Evolutionary conservation across 441 rosid genomes (phyloP).

Genomic region (Macaranga tanarius): DNA sequence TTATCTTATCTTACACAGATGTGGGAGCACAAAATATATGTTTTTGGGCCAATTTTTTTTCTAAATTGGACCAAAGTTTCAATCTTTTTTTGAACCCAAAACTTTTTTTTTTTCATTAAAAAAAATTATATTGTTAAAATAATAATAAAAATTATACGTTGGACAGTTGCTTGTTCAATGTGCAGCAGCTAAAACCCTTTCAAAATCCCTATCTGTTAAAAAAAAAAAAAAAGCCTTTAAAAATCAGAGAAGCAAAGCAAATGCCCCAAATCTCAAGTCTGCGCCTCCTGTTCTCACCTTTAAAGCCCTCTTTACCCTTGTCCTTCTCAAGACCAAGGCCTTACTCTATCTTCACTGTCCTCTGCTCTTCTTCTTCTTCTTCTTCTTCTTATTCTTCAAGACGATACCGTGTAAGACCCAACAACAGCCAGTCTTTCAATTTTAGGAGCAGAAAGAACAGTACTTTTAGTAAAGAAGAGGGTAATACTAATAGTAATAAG

Average conservation of each 20-base stretch:
- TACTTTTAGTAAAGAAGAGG: conserved; percentile 29
- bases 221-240: neutral
- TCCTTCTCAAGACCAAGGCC: conserved; percentile 39
- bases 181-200: conserved; percentile 1
- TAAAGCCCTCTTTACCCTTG: conserved; percentile 29
- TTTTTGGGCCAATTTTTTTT: neutral
- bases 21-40: neutral
- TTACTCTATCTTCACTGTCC: conserved; percentile 39
- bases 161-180: neutral
- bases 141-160: neutral
- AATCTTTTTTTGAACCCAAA: neutral
- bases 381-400: conserved; percentile 30
- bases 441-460: conserved; percentile 44
- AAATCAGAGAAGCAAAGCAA: neutral
- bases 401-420: conserved; percentile 40
- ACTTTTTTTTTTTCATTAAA: neutral
- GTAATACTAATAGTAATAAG: neutral
- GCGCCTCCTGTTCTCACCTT: conserved; percentile 55
- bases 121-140: neutral
- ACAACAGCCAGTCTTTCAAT: conserved; percentile 32
- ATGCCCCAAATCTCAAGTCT: conserved; percentile 38
- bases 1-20: conserved; percentile 37
- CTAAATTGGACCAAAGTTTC: neutral
- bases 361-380: conserved; percentile 37
- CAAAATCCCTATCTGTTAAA: conserved; percentile 10